Base-by-base conservation (phyloP, 169 alveolate genomes). In the Plasmodium relictum region DNA sequence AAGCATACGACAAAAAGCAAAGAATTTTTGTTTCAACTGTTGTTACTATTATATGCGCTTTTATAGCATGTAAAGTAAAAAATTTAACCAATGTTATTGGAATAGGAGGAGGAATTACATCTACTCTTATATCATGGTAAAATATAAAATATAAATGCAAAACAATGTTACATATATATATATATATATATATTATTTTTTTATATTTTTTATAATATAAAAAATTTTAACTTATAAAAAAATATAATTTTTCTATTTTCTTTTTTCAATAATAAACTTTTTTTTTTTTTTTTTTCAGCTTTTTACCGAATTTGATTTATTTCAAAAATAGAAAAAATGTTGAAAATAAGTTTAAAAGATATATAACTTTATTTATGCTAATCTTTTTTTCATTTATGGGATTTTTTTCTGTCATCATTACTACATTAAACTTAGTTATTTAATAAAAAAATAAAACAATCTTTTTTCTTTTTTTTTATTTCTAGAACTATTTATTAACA, bases 81-180 rank as follows among this genome's bases (percentile, higher is more conserved):
- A 80, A 63, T 44, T 66, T 80, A 52, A 65, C 90, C 31, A 80
- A 80, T 37, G 78, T 80, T 80, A 80, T 80, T 48, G 80, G 90
- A 12, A 80, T 80, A n/a, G 78, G 70, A 7, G 90, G 90, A 50
- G 90, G 90, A 65, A 45, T 80, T 2, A 80, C 80, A 6, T 80
- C 90, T n/a, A 39, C 90, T n/a, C 59, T 80, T 6, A 66, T 80
- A 50, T 80, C 90, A 16, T 80, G 90, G 90, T 80, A 80, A 66
- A 61, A 62, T 18, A 45, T 37, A 14, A 48, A 26, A 26, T 22
- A n/a, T 12, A 18, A 31, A 44, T 62, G 5, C 9, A 45, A 42
- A 45, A 9, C 8, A 12, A 56, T 26, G 8, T 8, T 10, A 22
- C 24, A 26, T 8, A 6, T 8, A 31, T 26, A 62, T 31, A 26